Evolutionary conservation across 768 basidiomycete genomes (phyloP).

Genomic region (Hysterangium stoloniferum): DNA sequence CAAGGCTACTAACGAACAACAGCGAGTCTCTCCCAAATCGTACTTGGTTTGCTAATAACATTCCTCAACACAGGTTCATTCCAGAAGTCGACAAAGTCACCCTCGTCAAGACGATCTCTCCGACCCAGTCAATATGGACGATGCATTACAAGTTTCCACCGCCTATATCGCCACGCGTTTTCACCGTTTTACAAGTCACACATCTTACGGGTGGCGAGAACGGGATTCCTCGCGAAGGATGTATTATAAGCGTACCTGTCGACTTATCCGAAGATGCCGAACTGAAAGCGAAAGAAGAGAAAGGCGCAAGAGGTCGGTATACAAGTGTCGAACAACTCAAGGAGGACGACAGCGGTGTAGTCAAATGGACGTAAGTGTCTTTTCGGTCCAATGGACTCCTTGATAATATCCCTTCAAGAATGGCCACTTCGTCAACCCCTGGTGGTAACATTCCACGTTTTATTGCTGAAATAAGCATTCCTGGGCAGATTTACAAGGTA

Average conservation of each 20-base stretch:
- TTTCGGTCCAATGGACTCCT: background rate
- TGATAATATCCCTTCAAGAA: constrained; percentile 19
- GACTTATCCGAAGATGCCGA: constrained; percentile 48
- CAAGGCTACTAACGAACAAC: constrained; percentile 61
- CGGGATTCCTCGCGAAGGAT: constrained; percentile 42
- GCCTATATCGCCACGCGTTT: constrained; percentile 64
- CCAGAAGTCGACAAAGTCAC: constrained; percentile 55
- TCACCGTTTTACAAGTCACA: constrained; percentile 65
- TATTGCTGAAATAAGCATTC: constrained; percentile 52
- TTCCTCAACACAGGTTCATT: constrained; percentile 44
- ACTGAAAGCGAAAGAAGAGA: constrained; percentile 52
- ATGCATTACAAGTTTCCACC: constrained; percentile 66
- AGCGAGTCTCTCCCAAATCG: constrained; percentile 34
- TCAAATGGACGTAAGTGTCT: constrained; percentile 49
- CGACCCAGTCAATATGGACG: constrained; percentile 61
- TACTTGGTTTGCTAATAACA: constrained; percentile 2
- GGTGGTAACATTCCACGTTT: constrained; percentile 64
- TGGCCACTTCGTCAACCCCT: constrained; percentile 70
- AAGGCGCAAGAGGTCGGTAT: constrained; percentile 59
- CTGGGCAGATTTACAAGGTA: constrained; percentile 57
- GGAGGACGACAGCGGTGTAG: constrained; percentile 53
- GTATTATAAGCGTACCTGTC: constrained; percentile 42
- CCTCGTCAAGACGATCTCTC: constrained; percentile 54
- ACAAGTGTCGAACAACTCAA: constrained; percentile 59
- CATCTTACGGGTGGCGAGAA: constrained; percentile 43